phyloP scores from a whole-genome alignment of 1,284 basidiomycete genomes.

The Lentinus polychrous region DNA sequence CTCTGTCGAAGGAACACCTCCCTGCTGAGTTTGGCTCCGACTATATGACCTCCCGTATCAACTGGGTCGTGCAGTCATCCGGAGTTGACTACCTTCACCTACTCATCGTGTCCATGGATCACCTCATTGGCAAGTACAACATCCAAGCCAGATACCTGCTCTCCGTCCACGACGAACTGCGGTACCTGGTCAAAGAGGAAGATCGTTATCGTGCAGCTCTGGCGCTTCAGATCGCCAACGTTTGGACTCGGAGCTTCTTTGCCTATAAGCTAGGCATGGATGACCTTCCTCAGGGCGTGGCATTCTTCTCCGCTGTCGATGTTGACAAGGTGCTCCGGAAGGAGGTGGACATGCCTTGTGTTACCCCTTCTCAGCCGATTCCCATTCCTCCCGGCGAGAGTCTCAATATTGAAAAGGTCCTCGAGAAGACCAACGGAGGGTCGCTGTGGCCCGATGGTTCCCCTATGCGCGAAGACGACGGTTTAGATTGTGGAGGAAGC shows the following conservation, averaged over 20 bases:
- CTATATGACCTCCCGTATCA: constrained; percentile 95
- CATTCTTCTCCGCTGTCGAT: constrained; percentile 97
- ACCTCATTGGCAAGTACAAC: constrained; percentile 75
- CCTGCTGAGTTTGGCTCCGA: constrained; percentile 74
- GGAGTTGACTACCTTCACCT: constrained; percentile 98
- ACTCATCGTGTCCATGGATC: constrained; percentile 92
- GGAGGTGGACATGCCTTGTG: constrained; percentile 93
- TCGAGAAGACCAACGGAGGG: constrained; percentile 63
- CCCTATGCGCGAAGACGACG: constrained; percentile 37
- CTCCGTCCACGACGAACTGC: constrained; percentile 95
- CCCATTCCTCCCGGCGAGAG: constrained; percentile 85
- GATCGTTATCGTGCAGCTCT: constrained; percentile 86
- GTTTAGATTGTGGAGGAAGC: constrained; percentile 12
- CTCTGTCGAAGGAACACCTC: constrained; percentile 85
- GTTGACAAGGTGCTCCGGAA: constrained; percentile 90
- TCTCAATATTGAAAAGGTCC: constrained; percentile 64
- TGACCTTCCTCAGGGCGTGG: constrained; percentile 89
- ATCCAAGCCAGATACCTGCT: constrained; percentile 94
- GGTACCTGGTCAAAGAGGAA: constrained; percentile 86
- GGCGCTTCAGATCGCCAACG: constrained; percentile 93
- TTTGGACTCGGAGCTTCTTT: constrained; percentile 94
- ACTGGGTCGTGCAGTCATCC: constrained; percentile 99
- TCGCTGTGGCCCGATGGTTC: constrained; percentile 52
- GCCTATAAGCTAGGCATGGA: constrained; percentile 93
- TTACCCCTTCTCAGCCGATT: constrained; percentile 86